phyloP scores from a whole-genome alignment of 805 yeast genomes.

The Pichia californica region DNA sequence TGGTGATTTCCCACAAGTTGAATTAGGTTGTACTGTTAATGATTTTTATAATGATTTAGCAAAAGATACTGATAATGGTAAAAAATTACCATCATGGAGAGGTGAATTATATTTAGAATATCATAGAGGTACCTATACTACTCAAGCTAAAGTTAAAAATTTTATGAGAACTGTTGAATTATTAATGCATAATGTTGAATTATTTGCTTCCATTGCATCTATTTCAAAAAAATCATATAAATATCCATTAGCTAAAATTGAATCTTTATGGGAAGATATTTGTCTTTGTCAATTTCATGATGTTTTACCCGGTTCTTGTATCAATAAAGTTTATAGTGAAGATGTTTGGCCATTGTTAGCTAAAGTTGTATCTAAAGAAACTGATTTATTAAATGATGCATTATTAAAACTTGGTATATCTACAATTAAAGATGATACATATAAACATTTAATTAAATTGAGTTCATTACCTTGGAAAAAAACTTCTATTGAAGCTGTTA shows the following conservation, averaged over 20 bases:
- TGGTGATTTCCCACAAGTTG: constrained; percentile 66
- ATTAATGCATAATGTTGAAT: constrained; percentile 79
- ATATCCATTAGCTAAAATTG: constrained; percentile 68
- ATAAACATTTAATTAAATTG: constrained; percentile 26
- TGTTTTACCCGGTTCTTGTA: constrained; percentile 95
- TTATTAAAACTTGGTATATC: constrained; percentile 12
- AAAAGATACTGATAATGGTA: constrained; percentile 57
- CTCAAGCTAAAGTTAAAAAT: constrained; percentile 82
- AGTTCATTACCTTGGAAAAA: constrained; percentile 67
- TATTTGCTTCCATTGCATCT: constrained; percentile 72
- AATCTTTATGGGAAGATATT: constrained; percentile 79
- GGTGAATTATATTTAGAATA: constrained; percentile 93
- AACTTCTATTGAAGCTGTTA: constrained; percentile 34
- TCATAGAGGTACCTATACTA: constrained; percentile 95
- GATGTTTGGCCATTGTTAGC: constrained; percentile 78
- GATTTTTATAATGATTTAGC: constrained; percentile 69
- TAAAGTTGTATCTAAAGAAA: constrained; percentile 47
- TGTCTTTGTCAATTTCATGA: constrained; percentile 94
- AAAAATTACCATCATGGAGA: constrained; percentile 73
- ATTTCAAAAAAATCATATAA: constrained; percentile 42
- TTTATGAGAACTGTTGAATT: constrained; percentile 73
- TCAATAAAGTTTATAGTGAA: constrained; percentile 85
- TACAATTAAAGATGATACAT: constrained; percentile 9
- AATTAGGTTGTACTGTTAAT: constrained; percentile 71
- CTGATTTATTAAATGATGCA: constrained; percentile 46